Evolutionary conservation across 2,329 filamentous ascomycete genomes (phyloP).

Genomic region (Cercospora citrullina): DNA sequence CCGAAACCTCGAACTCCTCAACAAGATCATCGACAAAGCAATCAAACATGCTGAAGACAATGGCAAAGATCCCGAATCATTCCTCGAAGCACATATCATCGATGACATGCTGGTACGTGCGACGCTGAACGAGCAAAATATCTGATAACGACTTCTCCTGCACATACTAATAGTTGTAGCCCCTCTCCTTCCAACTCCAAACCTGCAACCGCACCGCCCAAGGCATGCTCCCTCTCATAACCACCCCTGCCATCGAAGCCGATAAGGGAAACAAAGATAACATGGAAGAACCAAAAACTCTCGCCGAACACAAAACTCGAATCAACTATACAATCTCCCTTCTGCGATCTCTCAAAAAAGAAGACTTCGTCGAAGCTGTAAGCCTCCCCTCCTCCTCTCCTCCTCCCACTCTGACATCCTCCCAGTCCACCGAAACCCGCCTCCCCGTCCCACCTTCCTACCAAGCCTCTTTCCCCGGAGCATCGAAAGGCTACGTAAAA

Average conservation of each 20-base stretch:
- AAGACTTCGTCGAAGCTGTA: constrained; percentile 43
- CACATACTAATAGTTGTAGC: background rate
- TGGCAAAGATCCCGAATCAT: constrained; percentile 38
- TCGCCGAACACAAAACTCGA: constrained; percentile 51
- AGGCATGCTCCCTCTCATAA: constrained; percentile 34
- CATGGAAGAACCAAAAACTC: constrained; percentile 45
- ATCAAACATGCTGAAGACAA: constrained; percentile 45
- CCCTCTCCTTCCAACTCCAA: constrained; percentile 53
- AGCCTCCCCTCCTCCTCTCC: background rate
- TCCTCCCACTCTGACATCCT: background rate
- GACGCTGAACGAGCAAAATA: background rate
- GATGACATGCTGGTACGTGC: constrained; percentile 49
- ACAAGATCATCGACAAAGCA: constrained; percentile 48
- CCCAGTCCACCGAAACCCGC: background rate
- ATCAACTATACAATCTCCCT: constrained; percentile 51
- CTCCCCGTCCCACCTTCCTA: background rate
- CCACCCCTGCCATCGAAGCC: background rate
- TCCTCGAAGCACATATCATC: constrained; percentile 47
- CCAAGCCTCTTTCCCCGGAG: background rate
- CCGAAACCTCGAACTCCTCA: constrained; percentile 46
- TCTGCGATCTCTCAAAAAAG: constrained; percentile 48
- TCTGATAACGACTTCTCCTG: background rate
- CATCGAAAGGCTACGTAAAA: constrained; percentile 24
- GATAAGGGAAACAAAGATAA: constrained; percentile 41
- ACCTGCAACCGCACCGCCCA: constrained; percentile 46